These are phyloP conservation scores for Synchytrium microbalum DNA, from an alignment of 371 early-diverging fungal species.

Conservation along the genomic window DNA sequence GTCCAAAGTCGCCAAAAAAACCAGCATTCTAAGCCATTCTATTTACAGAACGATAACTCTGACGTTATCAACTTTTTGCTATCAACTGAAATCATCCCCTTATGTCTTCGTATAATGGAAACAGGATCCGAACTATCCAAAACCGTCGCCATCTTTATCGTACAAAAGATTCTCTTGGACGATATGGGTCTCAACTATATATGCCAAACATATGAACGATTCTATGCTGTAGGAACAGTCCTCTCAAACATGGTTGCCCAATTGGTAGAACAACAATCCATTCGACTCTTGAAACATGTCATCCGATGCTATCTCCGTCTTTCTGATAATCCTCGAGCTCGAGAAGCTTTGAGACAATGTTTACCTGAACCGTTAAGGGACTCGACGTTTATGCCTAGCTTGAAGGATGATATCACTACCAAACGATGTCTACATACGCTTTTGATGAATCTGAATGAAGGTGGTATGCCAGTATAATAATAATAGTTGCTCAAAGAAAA, in stretches of 20 bases:
- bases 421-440: slow-evolving; percentile 37
- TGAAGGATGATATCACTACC: slow-evolving; percentile 79
- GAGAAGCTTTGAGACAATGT: slow-evolving; percentile 80
- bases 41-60: slow-evolving; percentile 74
- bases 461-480: not conserved
- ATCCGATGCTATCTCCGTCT: slow-evolving; percentile 91
- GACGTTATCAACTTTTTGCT: slow-evolving; percentile 92
- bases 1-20: not conserved
- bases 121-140: slow-evolving; percentile 94
- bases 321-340: slow-evolving; percentile 83
- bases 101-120: slow-evolving; percentile 97
- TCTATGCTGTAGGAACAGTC: slow-evolving; percentile 93
- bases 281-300: slow-evolving; percentile 87
- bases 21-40: not conserved
- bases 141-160: slow-evolving; percentile 93
- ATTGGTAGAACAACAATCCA: slow-evolving; percentile 75
- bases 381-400: slow-evolving; percentile 60
- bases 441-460: slow-evolving; percentile 18
- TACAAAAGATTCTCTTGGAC: slow-evolving; percentile 92
- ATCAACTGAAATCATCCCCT: slow-evolving; percentile 96
- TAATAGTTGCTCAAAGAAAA: not conserved
- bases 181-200: slow-evolving; percentile 95
- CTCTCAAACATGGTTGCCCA: slow-evolving; percentile 91
- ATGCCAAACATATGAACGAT: slow-evolving; percentile 94
- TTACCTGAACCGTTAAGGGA: slow-evolving; percentile 79